These are phyloP conservation scores for Aspergillus costaricaensis DNA, from an alignment of 2,329 filamentous ascomycete genomes.

Conservation along the genomic window DNA sequence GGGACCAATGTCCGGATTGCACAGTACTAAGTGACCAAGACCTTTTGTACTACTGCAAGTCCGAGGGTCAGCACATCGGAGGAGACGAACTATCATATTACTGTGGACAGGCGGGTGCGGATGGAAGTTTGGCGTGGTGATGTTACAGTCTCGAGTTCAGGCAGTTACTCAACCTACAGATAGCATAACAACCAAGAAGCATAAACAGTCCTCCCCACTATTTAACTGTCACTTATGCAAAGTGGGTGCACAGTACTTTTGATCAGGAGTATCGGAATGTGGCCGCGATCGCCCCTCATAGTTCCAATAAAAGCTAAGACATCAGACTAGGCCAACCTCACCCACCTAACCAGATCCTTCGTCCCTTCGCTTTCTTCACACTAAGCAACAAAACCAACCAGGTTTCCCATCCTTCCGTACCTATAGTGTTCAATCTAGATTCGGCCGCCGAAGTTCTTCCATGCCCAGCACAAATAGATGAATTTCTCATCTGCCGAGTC, in stretches of 20 bases:
- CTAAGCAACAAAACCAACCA: neutral
- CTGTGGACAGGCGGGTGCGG: conserved; percentile 20
- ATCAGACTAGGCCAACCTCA: neutral
- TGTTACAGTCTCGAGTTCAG: neutral
- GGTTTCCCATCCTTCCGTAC: neutral
- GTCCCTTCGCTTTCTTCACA: neutral
- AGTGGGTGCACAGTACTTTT: neutral
- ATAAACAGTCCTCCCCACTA: neutral
- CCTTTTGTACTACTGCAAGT: conserved; percentile 24
- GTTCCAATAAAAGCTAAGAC: neutral
- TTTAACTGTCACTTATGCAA: neutral
- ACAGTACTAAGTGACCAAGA: conserved; percentile 16
- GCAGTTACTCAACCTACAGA: neutral
- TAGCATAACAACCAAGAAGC: neutral
- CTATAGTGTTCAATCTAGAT: neutral
- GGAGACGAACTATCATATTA: conserved; percentile 26
- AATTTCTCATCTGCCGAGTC: neutral
- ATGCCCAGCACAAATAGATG: neutral
- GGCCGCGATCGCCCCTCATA: neutral
- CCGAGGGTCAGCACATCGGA: conserved; percentile 22
- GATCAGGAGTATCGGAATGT: neutral
- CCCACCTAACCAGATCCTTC: neutral
- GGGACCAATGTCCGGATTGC: conserved; percentile 26
- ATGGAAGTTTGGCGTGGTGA: conserved; percentile 21
- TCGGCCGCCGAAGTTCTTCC: neutral